Conservation (phyloP, 192 early-diverging fungal species). For the Powellomyces hirtus region DNA sequence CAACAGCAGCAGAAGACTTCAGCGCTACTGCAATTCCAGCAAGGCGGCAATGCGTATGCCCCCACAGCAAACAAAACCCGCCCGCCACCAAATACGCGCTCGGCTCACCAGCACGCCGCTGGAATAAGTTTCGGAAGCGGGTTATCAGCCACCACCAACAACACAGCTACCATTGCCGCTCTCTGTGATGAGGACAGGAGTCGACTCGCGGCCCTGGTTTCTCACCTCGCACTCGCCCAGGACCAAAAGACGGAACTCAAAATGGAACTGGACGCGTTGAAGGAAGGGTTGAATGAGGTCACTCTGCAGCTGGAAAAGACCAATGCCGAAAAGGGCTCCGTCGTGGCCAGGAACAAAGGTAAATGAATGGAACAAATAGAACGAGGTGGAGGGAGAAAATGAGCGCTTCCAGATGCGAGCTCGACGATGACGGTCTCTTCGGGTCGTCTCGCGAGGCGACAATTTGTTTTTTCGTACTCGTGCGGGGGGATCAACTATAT, state of each 20-base stretch:
- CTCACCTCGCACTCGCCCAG: conserved; percentile 22
- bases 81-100: neutral
- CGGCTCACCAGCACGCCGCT: neutral
- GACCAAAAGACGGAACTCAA: conserved; percentile 9
- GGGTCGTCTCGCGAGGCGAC: too few species aligned
- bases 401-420: too few species aligned
- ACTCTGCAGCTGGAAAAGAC: conserved; percentile 2
- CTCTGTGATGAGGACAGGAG: conserved; percentile 3
- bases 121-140: neutral
- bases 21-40: too few species aligned
- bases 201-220: conserved; percentile 8
- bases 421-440: too few species aligned
- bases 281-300: neutral
- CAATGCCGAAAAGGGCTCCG: conserved; percentile 7
- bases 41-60: too few species aligned
- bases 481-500: too few species aligned
- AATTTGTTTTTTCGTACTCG: too few species aligned
- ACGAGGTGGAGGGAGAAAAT: too few species aligned
- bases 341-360: conserved; percentile 5
- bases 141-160: neutral
- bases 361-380: too few species aligned
- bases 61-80: neutral
- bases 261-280: neutral
- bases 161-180: neutral
- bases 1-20: too few species aligned